phyloP scores from a whole-genome alignment of 305 asterid genomes.

The Stenogyne calaminthoides region DNA sequence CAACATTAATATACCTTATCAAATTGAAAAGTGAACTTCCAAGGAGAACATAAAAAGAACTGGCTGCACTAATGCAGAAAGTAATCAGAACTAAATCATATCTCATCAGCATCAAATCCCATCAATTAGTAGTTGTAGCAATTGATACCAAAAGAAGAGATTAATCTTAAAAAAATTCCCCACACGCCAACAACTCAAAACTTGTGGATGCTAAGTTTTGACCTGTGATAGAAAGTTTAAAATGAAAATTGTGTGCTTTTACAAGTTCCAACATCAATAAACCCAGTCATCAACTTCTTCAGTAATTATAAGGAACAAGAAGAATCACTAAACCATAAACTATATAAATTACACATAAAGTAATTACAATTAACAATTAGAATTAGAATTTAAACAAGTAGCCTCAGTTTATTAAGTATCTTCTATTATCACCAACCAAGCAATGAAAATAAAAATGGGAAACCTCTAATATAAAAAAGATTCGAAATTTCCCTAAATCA shows the following conservation, averaged over 20 bases:
- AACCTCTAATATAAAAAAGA: background rate
- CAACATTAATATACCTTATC: constrained; percentile 5
- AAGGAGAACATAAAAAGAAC: constrained; percentile 18
- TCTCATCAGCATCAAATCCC: background rate
- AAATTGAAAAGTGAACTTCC: constrained; percentile 19
- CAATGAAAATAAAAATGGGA: background rate
- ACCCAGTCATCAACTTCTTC: constrained; percentile 2
- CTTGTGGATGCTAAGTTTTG: background rate
- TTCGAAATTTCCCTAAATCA: constrained; percentile 1
- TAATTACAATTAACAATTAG: background rate
- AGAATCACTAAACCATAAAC: background rate
- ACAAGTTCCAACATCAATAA: background rate
- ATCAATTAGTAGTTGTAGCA: background rate
- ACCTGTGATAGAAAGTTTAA: background rate
- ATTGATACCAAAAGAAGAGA: constrained; percentile 10
- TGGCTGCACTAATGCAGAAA: background rate
- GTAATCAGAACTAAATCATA: constrained; percentile 13
- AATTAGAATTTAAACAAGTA: background rate
- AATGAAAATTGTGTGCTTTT: background rate
- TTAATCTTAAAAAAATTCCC: background rate
- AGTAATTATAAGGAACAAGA: background rate
- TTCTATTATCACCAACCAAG: background rate
- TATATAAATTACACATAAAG: background rate
- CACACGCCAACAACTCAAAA: background rate
- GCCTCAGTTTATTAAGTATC: constrained; percentile 16